Evolutionary conservation across 2,329 filamentous ascomycete species (phyloP).

Genomic region (Fusarium pseudonygamai): DNA sequence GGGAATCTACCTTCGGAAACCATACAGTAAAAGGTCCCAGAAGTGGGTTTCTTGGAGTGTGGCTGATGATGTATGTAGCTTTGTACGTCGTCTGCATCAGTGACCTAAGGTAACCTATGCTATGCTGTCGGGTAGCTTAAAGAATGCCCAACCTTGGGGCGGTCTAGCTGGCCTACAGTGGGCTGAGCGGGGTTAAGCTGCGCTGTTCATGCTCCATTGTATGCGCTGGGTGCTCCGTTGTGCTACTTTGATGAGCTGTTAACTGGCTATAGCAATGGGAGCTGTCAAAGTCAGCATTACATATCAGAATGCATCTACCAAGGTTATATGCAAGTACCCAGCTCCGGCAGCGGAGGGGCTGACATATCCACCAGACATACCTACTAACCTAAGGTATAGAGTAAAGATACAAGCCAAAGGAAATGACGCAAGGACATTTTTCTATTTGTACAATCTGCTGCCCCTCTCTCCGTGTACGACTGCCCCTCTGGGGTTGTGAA

Average conservation of each 20-base stretch:
- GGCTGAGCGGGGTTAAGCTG: slow-evolving; percentile 25
- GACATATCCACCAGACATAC: background rate
- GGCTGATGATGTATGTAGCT: slow-evolving; percentile 44
- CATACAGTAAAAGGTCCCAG: slow-evolving; percentile 2
- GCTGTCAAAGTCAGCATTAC: slow-evolving; percentile 16
- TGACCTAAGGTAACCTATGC: background rate
- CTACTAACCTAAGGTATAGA: too few species aligned
- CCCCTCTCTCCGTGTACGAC: slow-evolving; percentile 26
- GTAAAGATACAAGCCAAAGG: slow-evolving; percentile 12
- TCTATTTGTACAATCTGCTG: slow-evolving; percentile 11
- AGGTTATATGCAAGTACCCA: slow-evolving; percentile 8
- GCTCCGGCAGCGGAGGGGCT: slow-evolving; percentile 20
- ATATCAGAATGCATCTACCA: slow-evolving; percentile 4
- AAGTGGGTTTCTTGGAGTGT: slow-evolving; percentile 31
- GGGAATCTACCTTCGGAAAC: slow-evolving; percentile 3
- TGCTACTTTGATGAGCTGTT: slow-evolving; percentile 11
- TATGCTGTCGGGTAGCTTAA: slow-evolving; percentile 5
- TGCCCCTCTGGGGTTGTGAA: background rate
- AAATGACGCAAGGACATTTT: slow-evolving; percentile 44
- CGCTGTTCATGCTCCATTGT: slow-evolving; percentile 22
- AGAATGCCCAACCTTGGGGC: slow-evolving; percentile 31
- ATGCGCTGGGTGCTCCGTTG: slow-evolving; percentile 10
- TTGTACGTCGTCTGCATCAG: slow-evolving; percentile 17
- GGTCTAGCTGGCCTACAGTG: slow-evolving; percentile 21
- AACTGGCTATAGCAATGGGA: slow-evolving; percentile 13